Conservation (phyloP, 805 yeast genomes). For the Lipomyces starkeyi region DNA sequence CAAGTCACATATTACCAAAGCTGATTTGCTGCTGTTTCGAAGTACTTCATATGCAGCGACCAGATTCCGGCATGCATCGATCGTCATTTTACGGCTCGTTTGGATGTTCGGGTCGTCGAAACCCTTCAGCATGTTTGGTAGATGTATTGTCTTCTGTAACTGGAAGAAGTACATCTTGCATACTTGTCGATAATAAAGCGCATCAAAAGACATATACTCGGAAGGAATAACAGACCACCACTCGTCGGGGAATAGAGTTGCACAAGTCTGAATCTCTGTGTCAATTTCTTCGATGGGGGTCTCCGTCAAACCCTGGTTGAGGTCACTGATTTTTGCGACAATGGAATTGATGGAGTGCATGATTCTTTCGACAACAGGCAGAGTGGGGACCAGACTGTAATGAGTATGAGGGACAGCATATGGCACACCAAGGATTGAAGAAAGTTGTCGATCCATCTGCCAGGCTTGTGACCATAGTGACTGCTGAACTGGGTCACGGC, state of each 20-base stretch:
- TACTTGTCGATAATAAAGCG: background rate
- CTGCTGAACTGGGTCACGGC: background rate
- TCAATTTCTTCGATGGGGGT: background rate
- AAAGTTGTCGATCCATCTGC: conserved; percentile 1
- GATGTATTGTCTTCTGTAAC: background rate
- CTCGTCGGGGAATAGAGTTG: background rate
- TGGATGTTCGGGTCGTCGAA: background rate
- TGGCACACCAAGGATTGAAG: background rate
- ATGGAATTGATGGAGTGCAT: background rate
- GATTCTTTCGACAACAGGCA: background rate
- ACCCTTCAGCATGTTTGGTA: background rate
- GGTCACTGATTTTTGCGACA: background rate
- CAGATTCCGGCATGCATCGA: background rate
- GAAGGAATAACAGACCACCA: background rate
- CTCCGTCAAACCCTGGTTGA: background rate
- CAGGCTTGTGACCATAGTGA: background rate
- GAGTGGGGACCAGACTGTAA: background rate
- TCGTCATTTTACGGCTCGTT: background rate
- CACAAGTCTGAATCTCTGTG: background rate
- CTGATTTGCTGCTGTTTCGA: background rate
- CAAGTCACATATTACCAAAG: background rate
- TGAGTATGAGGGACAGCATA: background rate
- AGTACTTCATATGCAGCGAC: background rate
- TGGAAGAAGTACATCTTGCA: background rate
- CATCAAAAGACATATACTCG: background rate